phyloP scores from a whole-genome alignment of 2,329 filamentous ascomycete species.

The Talaromyces sp. region DNA sequence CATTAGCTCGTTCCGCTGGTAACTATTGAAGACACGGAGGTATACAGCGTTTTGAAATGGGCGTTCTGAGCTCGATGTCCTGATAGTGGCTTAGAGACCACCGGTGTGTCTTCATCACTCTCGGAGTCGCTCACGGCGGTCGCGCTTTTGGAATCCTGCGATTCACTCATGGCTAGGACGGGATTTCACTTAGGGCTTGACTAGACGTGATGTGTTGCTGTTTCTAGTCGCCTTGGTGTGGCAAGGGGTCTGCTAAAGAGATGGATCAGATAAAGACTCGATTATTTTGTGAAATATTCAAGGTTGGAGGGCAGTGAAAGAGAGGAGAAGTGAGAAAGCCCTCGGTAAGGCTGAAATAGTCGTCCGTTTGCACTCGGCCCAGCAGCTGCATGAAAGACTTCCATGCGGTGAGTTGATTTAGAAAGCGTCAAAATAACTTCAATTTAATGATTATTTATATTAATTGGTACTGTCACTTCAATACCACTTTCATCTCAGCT shows the following conservation, averaged over 20 bases:
- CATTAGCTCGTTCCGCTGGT: background rate
- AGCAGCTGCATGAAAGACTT: background rate
- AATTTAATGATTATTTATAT: background rate
- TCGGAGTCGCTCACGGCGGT: constrained; percentile 23
- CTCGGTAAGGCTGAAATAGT: background rate
- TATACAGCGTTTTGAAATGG: constrained; percentile 45
- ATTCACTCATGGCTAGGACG: background rate
- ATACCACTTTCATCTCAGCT: too few species aligned
- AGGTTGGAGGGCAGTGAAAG: background rate
- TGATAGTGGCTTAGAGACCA: constrained; percentile 5
- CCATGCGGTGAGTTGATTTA: background rate
- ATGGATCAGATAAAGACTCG: background rate
- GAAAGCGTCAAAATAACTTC: background rate
- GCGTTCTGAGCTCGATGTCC: constrained; percentile 45
- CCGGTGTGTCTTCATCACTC: constrained; percentile 20
- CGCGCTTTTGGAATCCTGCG: background rate
- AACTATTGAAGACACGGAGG: constrained; percentile 12
- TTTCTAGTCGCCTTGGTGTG: background rate
- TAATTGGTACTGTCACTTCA: background rate
- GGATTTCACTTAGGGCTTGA: background rate
- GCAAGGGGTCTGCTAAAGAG: background rate
- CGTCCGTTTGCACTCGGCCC: background rate
- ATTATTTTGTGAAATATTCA: background rate
- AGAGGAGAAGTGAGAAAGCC: background rate
- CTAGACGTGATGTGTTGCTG: background rate